Percentiles rank a stretch among this genome's conserved stretches.
These are phyloP conservation scores for Coemansia umbellata DNA, from an alignment of 192 early-diverging fungal species.

Conservation along the genomic window DNA sequence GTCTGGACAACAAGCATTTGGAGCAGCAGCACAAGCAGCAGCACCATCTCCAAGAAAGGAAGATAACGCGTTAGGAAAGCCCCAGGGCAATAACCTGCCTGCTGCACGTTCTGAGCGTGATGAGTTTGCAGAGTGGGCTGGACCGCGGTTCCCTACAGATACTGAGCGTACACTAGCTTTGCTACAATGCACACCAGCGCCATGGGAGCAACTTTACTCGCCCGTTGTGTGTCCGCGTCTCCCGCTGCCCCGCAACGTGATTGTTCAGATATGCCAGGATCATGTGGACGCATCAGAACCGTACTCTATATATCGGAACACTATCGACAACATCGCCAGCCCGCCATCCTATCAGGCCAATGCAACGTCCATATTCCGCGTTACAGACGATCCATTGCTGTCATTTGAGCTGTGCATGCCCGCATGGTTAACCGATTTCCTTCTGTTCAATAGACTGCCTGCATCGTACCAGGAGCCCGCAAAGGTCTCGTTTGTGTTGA, in stretches of 20 bases:
- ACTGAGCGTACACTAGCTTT: constrained; percentile 45
- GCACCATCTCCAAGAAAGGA: too few relatives aligned
- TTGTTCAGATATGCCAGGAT: constrained; percentile 29
- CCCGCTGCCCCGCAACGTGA: constrained; percentile 32
- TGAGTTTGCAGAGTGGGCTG: constrained; percentile 31
- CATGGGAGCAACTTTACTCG: constrained; percentile 50
- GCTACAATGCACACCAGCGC: constrained; percentile 19
- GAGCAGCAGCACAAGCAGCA: too few relatives aligned
- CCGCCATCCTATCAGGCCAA: neutral
- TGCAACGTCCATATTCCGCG: constrained; percentile 26
- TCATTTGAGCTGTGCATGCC: constrained; percentile 72
- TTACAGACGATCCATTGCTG: constrained; percentile 33
- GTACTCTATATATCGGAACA: constrained; percentile 33
- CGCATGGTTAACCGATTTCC: constrained; percentile 78
- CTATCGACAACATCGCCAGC: constrained; percentile 11
- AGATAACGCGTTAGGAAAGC: too few relatives aligned
- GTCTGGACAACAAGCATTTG: too few relatives aligned
- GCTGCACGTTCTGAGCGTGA: constrained; percentile 2
- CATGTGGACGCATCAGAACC: constrained; percentile 31
- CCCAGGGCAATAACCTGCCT: neutral
- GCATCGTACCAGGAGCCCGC: constrained; percentile 66
- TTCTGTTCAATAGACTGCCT: constrained; percentile 67
- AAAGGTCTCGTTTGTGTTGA: constrained; percentile 82
- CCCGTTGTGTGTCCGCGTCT: constrained; percentile 44
- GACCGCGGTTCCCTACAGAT: constrained; percentile 41